Conservation (phyloP, 106 monocot species). For the Dactylorhiza incarnata region DNA sequence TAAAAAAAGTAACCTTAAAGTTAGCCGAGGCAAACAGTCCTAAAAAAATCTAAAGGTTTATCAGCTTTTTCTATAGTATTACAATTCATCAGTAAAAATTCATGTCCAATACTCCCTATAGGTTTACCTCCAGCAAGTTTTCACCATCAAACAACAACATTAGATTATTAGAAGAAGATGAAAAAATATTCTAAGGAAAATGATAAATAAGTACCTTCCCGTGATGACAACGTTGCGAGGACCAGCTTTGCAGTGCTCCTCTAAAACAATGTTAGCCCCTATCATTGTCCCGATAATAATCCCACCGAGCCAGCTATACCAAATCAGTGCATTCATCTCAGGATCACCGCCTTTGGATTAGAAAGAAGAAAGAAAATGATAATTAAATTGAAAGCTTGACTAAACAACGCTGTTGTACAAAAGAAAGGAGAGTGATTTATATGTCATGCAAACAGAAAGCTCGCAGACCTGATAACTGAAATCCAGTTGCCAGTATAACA, state of each 20-base stretch:
- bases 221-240: constrained; percentile 97
- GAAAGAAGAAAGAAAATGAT: constrained; percentile 7
- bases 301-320: constrained; percentile 99
- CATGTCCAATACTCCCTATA: not conserved
- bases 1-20: not conserved
- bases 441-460: not conserved
- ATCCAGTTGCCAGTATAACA: constrained; percentile 82
- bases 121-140: not conserved
- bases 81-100: not conserved
- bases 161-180: not conserved
- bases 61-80: not conserved
- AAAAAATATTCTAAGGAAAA: not conserved
- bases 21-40: not conserved
- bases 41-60: not conserved
- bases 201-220: constrained; percentile 53
- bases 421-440: not conserved
- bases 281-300: constrained; percentile 94
- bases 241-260: constrained; percentile 90
- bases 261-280: constrained; percentile 86
- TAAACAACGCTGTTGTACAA: too few relatives aligned
- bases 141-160: not conserved
- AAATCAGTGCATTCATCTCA: constrained; percentile 87
- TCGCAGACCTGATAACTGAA: constrained; percentile 80
- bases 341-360: constrained; percentile 64
- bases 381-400: not conserved